Base-by-base conservation (phyloP, 2,329 filamentous ascomycete species). In the Knufia petricola region DNA sequence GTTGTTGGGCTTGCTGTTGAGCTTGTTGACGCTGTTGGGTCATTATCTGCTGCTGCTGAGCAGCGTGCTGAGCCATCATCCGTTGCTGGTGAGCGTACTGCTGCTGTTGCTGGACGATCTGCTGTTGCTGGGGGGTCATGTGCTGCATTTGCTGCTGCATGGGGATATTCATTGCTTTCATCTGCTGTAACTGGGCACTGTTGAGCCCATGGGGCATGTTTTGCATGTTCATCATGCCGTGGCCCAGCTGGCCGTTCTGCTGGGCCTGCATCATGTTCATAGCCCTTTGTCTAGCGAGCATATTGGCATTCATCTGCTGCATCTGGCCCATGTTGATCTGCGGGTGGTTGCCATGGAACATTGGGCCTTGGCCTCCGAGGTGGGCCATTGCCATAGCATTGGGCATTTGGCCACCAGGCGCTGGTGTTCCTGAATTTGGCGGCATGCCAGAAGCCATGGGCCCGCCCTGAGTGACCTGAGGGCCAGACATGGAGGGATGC, bases 391-490 rank as follows among this genome's bases (percentile, higher is more conserved):
- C 77, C 66, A 81, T 79, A 19, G 50, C 52, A 61, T 74, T 79
- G 21, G 74, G 75, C 49, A 70, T 69, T 23, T 67, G 66, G 21
- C 68, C 67, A n/a, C 66, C 69, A 51, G 69, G 68, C 28, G 71
- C 71, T 53, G 70, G 70, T 26, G 71, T 75, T 51, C 73, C 72
- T 50, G 70, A 70, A 47, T 76, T 76, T 42, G 75, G 76, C 55
- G 78, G 77, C 77, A 82, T 81, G 44, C 74, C 77, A 30, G 60
- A 69, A 71, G 82, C 79, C 76, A 81, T 80, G 20, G 76, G 77
- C n/a, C 74, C 75, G 41, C 75, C 71, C 60, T 81, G 79, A 54
- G 69, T 77, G 49, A 78, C 77, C 54, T 79, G 76, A 43, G 78
- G 76, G 20, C 71, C 76, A 46, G 78, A 79, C 31, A 79, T 77